phyloP scores from a whole-genome alignment of 352 stramenopile genomes.

The Globisporangium mamillatum region DNA sequence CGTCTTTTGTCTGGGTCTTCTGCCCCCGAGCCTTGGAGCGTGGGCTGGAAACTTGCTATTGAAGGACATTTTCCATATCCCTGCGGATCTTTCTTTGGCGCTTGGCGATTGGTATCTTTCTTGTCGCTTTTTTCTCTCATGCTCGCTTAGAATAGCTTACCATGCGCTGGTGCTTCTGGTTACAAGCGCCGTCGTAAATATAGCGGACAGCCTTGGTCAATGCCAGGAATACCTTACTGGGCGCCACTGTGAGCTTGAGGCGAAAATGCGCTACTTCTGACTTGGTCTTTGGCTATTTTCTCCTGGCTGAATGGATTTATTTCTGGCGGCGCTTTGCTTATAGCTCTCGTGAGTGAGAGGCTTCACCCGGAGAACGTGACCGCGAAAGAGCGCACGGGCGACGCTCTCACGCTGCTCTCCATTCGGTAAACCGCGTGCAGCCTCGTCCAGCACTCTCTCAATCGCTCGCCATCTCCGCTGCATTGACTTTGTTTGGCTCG shows the following conservation, averaged over 20 bases:
- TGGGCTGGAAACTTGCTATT: neutral
- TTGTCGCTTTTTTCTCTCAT: neutral
- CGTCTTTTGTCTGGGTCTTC: neutral
- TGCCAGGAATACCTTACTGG: neutral
- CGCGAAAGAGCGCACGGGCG: neutral
- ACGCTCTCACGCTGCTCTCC: neutral
- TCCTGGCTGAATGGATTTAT: neutral
- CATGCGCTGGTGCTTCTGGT: conserved; percentile 1
- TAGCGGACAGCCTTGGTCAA: neutral
- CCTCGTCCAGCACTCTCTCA: neutral
- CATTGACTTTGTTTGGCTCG: neutral
- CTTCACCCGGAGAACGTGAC: neutral
- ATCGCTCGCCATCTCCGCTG: neutral
- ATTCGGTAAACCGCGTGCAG: conserved; percentile 14
- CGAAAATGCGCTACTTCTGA: neutral
- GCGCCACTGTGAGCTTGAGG: neutral
- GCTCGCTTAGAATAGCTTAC: neutral
- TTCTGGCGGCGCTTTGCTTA: neutral
- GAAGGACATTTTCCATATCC: neutral
- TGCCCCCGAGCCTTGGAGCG: neutral
- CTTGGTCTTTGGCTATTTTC: neutral
- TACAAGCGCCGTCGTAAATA: neutral
- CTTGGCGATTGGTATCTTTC: neutral
- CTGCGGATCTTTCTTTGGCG: neutral
- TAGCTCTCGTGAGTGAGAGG: neutral